phyloP scores from a whole-genome alignment of 352 stramenopile species.

The Pythium myriotylum region DNA sequence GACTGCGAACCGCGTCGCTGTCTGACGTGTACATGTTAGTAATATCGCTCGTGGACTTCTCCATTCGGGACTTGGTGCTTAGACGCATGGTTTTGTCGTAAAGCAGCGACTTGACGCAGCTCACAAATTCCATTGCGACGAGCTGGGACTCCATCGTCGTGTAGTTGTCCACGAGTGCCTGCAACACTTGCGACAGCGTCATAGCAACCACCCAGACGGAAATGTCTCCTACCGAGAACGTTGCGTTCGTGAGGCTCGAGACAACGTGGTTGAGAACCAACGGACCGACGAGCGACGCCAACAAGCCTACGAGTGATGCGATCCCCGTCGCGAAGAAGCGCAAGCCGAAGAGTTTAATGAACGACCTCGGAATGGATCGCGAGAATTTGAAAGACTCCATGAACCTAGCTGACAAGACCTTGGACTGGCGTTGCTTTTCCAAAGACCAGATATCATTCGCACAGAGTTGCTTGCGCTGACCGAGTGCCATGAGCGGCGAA shows the following conservation, averaged over 20 bases:
- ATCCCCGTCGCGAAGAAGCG: no score
- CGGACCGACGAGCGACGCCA: slow-evolving; percentile 45
- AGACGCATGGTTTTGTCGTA: slow-evolving; percentile 52
- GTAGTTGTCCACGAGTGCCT: no score
- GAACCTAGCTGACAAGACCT: no score
- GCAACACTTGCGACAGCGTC: slow-evolving; percentile 47
- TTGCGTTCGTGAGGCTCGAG: slow-evolving; percentile 27
- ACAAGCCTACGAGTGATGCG: no score
- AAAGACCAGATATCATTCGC: no score
- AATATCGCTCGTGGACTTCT: slow-evolving; percentile 54
- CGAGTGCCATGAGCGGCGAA: no score
- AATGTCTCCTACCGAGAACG: slow-evolving; percentile 20
- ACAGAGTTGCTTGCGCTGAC: no score
- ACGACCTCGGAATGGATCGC: no score
- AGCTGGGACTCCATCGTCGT: slow-evolving; percentile 45
- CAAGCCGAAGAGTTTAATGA: no score
- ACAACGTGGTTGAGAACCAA: slow-evolving; percentile 46
- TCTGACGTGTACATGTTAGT: slow-evolving; percentile 63
- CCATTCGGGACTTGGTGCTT: slow-evolving; percentile 36
- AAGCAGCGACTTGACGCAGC: slow-evolving; percentile 47
- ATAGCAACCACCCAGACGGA: slow-evolving; percentile 41
- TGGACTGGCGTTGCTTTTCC: no score
- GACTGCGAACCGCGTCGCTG: slow-evolving; percentile 41
- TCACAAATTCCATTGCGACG: slow-evolving; percentile 55
- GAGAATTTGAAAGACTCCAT: no score